Evolutionary conservation across 2,329 filamentous ascomycete species (phyloP).

Genomic region (Verruconis gallopava): DNA sequence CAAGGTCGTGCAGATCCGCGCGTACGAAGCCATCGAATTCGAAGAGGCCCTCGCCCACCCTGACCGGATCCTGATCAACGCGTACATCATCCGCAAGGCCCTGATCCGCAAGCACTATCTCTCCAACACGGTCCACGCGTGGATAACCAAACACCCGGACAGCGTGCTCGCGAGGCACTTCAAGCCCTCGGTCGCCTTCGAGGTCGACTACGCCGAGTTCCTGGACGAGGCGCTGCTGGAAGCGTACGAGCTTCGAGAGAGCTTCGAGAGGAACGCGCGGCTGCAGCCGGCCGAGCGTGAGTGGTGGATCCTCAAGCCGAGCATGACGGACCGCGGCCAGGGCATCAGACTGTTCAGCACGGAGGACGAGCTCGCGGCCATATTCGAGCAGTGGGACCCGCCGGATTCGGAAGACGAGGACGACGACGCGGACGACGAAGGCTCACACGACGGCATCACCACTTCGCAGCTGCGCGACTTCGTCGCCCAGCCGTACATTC

Average conservation of each 20-base stretch:
- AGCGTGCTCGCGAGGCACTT: constrained; percentile 58
- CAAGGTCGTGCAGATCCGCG: constrained; percentile 61
- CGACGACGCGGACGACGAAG: constrained; percentile 29
- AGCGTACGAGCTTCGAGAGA: constrained; percentile 73
- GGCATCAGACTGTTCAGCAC: constrained; percentile 82
- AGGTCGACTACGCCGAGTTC: constrained; percentile 94
- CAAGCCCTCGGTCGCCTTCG: constrained; percentile 71
- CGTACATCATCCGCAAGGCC: constrained; percentile 91
- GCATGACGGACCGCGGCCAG: constrained; percentile 93
- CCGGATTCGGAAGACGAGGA: constrained; percentile 54
- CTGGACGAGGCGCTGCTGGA: constrained; percentile 86
- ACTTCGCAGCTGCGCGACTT: constrained; percentile 92
- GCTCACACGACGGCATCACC: constrained; percentile 45
- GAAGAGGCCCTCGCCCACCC: constrained; percentile 54
- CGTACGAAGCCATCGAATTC: constrained; percentile 84
- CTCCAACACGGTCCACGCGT: constrained; percentile 68
- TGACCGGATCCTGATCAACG: constrained; percentile 58
- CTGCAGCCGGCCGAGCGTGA: constrained; percentile 36
- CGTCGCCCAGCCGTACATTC: constrained; percentile 87
- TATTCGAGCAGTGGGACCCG: constrained; percentile 87
- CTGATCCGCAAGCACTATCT: constrained; percentile 94
- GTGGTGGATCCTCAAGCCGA: constrained; percentile 98
- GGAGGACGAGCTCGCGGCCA: constrained; percentile 67
- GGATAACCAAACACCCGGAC: constrained; percentile 69
- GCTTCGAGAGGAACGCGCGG: constrained; percentile 55